Evolutionary conservation across 306 rosid genomes (phyloP).

Genomic region (Vachellia collinsii): DNA sequence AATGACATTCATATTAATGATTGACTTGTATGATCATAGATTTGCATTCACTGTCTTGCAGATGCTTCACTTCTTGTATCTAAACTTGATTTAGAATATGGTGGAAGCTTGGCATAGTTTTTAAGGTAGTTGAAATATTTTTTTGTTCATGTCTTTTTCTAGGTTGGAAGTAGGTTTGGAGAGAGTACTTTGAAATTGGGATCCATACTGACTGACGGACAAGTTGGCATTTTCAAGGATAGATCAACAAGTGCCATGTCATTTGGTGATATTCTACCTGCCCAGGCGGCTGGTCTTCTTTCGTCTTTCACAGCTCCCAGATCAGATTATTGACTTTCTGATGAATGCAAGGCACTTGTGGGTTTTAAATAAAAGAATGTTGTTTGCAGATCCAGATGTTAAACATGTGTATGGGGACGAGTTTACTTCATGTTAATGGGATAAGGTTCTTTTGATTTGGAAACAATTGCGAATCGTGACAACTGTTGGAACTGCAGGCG

Average conservation of each 20-base stretch:
- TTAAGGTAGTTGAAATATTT: slow-evolving; percentile 29
- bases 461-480: slow-evolving; percentile 25
- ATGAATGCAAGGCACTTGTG: slow-evolving; percentile 25
- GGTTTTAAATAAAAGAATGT: slow-evolving; percentile 22
- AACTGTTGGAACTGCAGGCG: slow-evolving; percentile 21
- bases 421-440: slow-evolving; percentile 34
- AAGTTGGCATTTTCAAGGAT: slow-evolving; percentile 96
- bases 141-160: slow-evolving; percentile 14
- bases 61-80: slow-evolving; percentile 21
- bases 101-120: slow-evolving; percentile 23
- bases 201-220: slow-evolving; percentile 89
- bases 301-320: slow-evolving; percentile 93
- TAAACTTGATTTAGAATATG: slow-evolving; percentile 27
- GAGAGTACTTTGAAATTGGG: slow-evolving; percentile 97
- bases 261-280: slow-evolving; percentile 93
- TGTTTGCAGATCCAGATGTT: slow-evolving; percentile 31
- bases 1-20: slow-evolving; percentile 20
- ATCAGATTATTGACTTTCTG: slow-evolving; percentile 69
- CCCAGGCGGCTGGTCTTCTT: slow-evolving; percentile 98
- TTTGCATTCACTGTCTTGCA: slow-evolving; percentile 20
- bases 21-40: not conserved
- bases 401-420: slow-evolving; percentile 36
- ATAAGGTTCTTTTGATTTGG: slow-evolving; percentile 30
- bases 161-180: slow-evolving; percentile 97
- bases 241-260: slow-evolving; percentile 94